Base-by-base conservation (phyloP, 108 stramenopile genomes). In the Cyclostephanos invisitatus region DNA sequence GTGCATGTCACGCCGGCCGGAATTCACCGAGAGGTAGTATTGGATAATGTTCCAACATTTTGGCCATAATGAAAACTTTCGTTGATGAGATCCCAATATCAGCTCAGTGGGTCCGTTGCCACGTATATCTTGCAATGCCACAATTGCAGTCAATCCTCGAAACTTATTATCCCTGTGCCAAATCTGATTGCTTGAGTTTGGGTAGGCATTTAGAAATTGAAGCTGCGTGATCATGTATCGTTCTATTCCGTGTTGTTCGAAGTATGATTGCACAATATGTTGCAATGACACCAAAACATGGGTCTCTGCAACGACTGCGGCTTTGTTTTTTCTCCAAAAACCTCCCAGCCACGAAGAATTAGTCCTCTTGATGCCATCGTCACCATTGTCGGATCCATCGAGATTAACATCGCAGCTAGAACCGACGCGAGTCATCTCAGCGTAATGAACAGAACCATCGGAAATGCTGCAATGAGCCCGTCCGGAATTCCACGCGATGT, bases 21-120 rank as follows among this genome's bases (percentile, higher is more conserved):
- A 8, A 22, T 59, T 58, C 12, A 2, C 25, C 35, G 15, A 20
- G 29, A 55, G 28, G 56, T 35, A 47, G 14, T 55, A 64, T 0
- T 59, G 47, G n/a, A 68, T 5, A 36, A 32, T 22, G 35, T 50
- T 55, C 40, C 35, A 40, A 62, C 40, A 63, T 15, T n/a, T n/a
- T 24, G 50, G n/a, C 61, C 67, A 62, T 21, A 76, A 44, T 4
- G 62, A 66, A 64, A 60, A 76, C 28, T 63, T 67, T 36, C 21
- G 8, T 24, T 46, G 28, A 48, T 76, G 75, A 17, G 68, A 68
- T 22, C 62, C 68, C 40, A 68, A 57, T n/a, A 76, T 55, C 22
- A 76, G 29, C 54, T 76, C 75, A 15, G 75, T 76, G 15, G 75
- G 75, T n/a, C 75, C 75, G 64, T 76, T 76, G 46, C 59, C 62